phyloP scores from a whole-genome alignment of 1,284 basidiomycete genomes.

The Trametes polyzona region DNA sequence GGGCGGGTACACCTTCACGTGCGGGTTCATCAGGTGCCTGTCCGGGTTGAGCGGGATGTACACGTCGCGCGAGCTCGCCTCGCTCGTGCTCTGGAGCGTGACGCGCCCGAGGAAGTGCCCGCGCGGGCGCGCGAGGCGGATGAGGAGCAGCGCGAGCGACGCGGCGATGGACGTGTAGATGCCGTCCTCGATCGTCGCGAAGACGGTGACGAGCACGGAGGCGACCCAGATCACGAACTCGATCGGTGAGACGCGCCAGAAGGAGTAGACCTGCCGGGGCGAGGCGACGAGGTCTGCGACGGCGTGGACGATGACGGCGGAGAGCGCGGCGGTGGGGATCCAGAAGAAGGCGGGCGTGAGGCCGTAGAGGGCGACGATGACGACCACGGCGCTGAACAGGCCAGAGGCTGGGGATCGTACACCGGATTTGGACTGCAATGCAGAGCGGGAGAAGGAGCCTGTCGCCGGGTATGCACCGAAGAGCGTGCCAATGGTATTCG shows the following conservation, averaged over 20 bases:
- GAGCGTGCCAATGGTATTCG: conserved; percentile 84
- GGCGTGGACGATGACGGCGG: conserved; percentile 96
- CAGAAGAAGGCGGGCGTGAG: conserved; percentile 88
- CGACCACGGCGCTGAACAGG: conserved; percentile 83
- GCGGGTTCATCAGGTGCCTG: conserved; percentile 65
- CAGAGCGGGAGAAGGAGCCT: conserved; percentile 96
- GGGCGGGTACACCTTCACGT: conserved; percentile 79
- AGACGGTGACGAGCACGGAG: conserved; percentile 87
- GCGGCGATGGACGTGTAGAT: conserved; percentile 89
- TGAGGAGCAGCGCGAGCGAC: conserved; percentile 82
- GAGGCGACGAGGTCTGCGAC: conserved; percentile 91
- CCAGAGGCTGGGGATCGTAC: conserved; percentile 95
- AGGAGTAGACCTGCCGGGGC: conserved; percentile 83
- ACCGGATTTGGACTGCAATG: conserved; percentile 93
- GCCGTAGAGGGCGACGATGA: conserved; percentile 92
- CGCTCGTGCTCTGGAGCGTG: conserved; percentile 38
- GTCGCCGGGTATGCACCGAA: conserved; percentile 96
- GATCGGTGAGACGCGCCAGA: conserved; percentile 92
- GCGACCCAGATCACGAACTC: conserved; percentile 91
- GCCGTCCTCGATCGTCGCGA: conserved; percentile 89
- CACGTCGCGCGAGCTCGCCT: conserved; percentile 62
- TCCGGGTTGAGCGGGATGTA: conserved; percentile 77
- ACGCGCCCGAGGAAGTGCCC: conserved; percentile 88
- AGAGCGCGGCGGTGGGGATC: conserved; percentile 79
- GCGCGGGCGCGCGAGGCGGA: conserved; percentile 89